These are phyloP conservation scores for Volvox africanus DNA, from an alignment of 139 green algal species.

Conservation along the genomic window DNA sequence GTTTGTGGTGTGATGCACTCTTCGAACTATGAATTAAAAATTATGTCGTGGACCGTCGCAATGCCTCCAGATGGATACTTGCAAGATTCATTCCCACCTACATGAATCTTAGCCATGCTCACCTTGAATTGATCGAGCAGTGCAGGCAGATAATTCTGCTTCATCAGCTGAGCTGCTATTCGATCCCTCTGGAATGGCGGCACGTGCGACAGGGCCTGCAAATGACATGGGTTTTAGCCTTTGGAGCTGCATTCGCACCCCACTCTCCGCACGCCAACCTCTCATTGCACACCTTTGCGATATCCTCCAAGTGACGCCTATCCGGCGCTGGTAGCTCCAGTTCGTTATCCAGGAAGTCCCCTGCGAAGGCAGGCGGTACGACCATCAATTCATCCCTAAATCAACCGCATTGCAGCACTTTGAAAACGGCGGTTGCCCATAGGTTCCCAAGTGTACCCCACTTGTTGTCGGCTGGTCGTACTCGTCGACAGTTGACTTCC, in stretches of 20 bases:
- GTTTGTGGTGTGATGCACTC: no score
- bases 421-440: neutral
- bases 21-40: no score
- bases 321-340: slow-evolving; percentile 87
- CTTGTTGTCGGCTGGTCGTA: slow-evolving; percentile 64
- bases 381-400: neutral
- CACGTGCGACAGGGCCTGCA: slow-evolving; percentile 73
- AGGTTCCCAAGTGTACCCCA: slow-evolving; percentile 39
- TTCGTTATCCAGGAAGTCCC: slow-evolving; percentile 36
- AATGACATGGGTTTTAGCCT: neutral
- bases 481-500: slow-evolving; percentile 32
- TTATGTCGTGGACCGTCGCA: no score
- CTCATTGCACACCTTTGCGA: slow-evolving; percentile 76
- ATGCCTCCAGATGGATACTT: no score
- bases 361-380: slow-evolving; percentile 25
- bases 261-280: neutral
- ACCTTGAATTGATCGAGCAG: slow-evolving; percentile 93
- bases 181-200: slow-evolving; percentile 83
- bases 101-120: neutral
- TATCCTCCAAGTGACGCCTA: slow-evolving; percentile 80
- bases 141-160: slow-evolving; percentile 71
- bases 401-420: no score
- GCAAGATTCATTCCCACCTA: no score
- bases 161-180: slow-evolving; percentile 77
- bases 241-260: neutral